These are phyloP conservation scores for Cupressus sempervirens DNA, from an alignment of 75 land plant genomes.

Conservation along the genomic window DNA sequence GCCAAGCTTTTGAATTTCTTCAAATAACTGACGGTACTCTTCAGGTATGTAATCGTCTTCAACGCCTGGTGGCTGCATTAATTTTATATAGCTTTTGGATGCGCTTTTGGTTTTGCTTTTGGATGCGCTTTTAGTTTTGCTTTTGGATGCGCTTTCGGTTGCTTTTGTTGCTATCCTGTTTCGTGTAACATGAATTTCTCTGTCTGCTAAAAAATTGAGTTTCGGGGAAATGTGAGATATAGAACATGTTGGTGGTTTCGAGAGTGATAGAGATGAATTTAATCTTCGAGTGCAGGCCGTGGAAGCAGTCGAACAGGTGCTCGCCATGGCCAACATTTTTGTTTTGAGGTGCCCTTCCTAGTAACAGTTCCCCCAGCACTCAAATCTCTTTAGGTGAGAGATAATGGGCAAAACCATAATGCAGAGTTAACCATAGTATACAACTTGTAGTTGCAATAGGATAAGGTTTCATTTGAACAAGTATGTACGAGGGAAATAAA, in stretches of 20 bases:
- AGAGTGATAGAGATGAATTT: not conserved
- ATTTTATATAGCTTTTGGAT: not conserved
- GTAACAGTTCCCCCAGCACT: not conserved
- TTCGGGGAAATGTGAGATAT: not conserved
- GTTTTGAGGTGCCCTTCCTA: not conserved
- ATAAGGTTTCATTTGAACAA: too few species aligned
- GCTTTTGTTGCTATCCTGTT: not conserved
- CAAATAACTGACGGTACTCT: constrained; percentile 79
- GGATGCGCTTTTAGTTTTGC: too few species aligned
- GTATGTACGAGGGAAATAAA: too few species aligned
- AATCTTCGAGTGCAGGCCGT: not conserved
- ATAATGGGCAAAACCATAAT: not conserved
- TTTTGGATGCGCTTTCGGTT: too few species aligned
- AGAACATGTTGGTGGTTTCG: not conserved
- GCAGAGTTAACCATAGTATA: not conserved
- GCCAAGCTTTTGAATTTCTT: constrained; percentile 50
- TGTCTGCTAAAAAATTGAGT: not conserved
- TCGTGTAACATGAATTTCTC: not conserved
- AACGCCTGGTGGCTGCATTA: not conserved
- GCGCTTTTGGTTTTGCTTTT: not conserved
- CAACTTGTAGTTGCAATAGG: too few species aligned
- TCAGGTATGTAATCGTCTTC: constrained; percentile 35
- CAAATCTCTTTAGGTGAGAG: not conserved
- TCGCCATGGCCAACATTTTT: constrained; percentile 11
- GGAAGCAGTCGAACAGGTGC: not conserved